Evolutionary conservation across 805 yeast genomes (phyloP).

Genomic region (Monosporozyma aerobia): DNA sequence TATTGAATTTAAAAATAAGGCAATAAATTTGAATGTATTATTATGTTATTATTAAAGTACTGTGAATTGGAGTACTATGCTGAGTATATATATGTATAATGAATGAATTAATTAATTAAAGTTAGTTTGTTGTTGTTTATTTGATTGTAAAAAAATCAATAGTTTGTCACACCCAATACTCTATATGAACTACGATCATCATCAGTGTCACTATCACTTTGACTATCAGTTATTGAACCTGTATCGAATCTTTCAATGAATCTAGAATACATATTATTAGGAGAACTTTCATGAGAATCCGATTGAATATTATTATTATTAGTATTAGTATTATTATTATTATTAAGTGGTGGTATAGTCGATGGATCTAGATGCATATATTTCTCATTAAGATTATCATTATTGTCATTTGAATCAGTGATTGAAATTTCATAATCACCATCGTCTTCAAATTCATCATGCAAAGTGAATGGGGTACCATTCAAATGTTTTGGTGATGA

Average conservation of each 20-base stretch:
- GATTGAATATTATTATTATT: conserved; percentile 1
- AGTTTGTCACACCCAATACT: conserved; percentile 1
- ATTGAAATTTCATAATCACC: conserved; percentile 1
- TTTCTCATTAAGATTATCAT: background rate
- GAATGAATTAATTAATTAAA: background rate
- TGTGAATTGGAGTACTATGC: too few relatives aligned
- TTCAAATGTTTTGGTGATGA: background rate
- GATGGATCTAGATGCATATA: background rate
- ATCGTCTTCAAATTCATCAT: conserved; percentile 1
- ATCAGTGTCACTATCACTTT: background rate
- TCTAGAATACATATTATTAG: background rate
- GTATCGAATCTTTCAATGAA: background rate
- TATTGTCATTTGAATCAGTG: background rate
- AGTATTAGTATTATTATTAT: background rate
- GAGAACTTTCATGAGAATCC: background rate
- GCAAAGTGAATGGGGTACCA: background rate
- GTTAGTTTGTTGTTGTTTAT: too few relatives aligned
- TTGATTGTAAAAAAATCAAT: background rate
- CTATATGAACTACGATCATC: conserved; percentile 1
- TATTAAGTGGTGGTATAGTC: background rate
- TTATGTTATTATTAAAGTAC: background rate
- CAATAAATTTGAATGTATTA: background rate
- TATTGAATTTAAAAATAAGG: too few relatives aligned
- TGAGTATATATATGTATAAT: too few relatives aligned
- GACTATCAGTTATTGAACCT: background rate